Evolutionary conservation across 2,329 filamentous ascomycete genomes (phyloP).

Genomic region (Acrocalymma vagum): DNA sequence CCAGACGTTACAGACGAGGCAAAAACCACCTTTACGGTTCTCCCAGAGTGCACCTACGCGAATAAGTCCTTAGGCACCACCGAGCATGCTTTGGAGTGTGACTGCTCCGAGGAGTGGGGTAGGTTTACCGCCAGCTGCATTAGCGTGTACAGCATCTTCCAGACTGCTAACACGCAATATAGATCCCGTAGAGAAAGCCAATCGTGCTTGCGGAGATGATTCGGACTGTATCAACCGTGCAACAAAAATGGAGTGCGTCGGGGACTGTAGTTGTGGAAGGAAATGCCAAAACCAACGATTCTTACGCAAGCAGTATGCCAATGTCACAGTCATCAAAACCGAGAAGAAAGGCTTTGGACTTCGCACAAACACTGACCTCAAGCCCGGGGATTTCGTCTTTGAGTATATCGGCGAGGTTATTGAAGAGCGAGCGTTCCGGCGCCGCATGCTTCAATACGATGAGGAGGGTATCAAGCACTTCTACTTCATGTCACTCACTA

Average conservation of each 20-base stretch:
- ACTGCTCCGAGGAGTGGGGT: conserved; percentile 96
- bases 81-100: conserved; percentile 93
- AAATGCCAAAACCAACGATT: conserved; percentile 96
- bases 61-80: conserved; percentile 91
- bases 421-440: conserved; percentile 87
- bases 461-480: conserved; percentile 98
- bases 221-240: conserved; percentile 98
- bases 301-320: conserved; percentile 85
- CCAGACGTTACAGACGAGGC: conserved; percentile 83
- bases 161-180: conserved; percentile 41
- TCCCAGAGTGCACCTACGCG: conserved; percentile 87
- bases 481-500: conserved; percentile 99
- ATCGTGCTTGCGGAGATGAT: conserved; percentile 91
- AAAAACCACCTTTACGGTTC: conserved; percentile 77
- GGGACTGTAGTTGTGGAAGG: conserved; percentile 85
- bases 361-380: conserved; percentile 79
- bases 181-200: conserved; percentile 64
- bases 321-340: conserved; percentile 95
- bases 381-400: conserved; percentile 90
- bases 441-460: conserved; percentile 92
- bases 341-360: conserved; percentile 97
- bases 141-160: conserved; percentile 7
- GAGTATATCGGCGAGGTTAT: conserved; percentile 99
- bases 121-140: conserved; percentile 54
- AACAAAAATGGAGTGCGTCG: conserved; percentile 95